These are phyloP conservation scores for Sphagnum tenellum DNA, from an alignment of 225 moss, liverwort and hornwort species.

Conservation along the genomic window DNA sequence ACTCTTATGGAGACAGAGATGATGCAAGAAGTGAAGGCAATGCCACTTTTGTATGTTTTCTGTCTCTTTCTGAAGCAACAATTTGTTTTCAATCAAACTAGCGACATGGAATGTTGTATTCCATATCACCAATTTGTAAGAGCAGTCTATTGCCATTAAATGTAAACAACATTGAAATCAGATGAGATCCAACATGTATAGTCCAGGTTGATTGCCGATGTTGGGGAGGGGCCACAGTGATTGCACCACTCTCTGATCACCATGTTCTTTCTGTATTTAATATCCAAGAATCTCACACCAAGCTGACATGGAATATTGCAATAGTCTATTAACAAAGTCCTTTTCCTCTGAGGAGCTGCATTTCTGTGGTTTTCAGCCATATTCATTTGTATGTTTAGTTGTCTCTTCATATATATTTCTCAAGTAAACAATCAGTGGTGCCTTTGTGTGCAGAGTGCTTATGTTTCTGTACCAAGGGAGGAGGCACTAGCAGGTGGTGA, in stretches of 20 bases:
- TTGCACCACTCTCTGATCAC: background rate
- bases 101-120: no score
- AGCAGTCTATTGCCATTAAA: no score
- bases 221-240: background rate
- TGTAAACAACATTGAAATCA: no score
- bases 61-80: no score
- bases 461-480: constrained; percentile 8
- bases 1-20: constrained; percentile 23
- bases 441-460: constrained; percentile 11
- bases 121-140: no score
- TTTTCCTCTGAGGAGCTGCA: background rate
- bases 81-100: no score
- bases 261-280: background rate
- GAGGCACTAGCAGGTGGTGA: constrained; percentile 7
- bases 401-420: background rate
- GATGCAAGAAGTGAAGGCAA: constrained; percentile 4
- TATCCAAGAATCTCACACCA: background rate
- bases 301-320: background rate
- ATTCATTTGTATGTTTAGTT: background rate
- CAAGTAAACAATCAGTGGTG: no score
- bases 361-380: background rate
- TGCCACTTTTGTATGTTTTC: constrained; percentile 14
- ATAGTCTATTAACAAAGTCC: background rate
- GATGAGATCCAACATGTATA: no score
- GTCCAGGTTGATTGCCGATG: no score